Evolutionary conservation across 2,329 filamentous ascomycete species (phyloP), one percentile per base, ranked within the genome.

Genomic region (Diaporthe citriasiana): DNA sequence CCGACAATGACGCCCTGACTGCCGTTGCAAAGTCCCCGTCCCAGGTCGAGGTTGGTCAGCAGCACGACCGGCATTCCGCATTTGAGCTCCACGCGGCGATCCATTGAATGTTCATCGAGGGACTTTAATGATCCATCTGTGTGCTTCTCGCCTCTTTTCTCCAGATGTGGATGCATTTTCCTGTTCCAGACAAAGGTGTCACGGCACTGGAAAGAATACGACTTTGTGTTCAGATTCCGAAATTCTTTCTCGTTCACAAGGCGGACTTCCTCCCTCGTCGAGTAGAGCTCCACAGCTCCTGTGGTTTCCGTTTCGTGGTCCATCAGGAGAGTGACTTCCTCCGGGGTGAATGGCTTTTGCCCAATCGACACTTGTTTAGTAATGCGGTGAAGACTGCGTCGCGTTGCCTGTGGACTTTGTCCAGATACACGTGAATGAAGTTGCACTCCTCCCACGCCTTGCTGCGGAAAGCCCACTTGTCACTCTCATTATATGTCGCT

Each of bases 401-500:
- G 9, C 78, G 85, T 74, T 93, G 90, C 7, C 91, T 86, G 77
- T 91, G 89, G 4, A 92, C 89, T 7, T 85, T 82, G 1, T 82
- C 85, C 0, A 93, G 82, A 10, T 89, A 83, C 1, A 91, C 81
- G 73, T 89, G 84, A 1, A 78, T 79, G 77, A 93, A 92, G 2
- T 86, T 76, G 75, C 89, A 89, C 55, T 87, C 81, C 19, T 82
- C 75, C 91, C 91, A 93, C 0, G 86, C 86, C 3, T 80, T 73
- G 76, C 88, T 90, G n/a, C 84, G 82, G 76, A 93, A 93, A 0
- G 90, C 90, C 88, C 89, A 93, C 77, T 90, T 90, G 12, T 92
- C 86, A 13, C 79, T 80, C 25, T 89, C 86, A 5, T 77, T 72
- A 71, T 84, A 89, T 0, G 73, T 57, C 8, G 82, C 81, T 60